A percentile compares a stretch with the other conserved stretches of the same genome.
Conservation (phyloP, 73 alveolate species). For the Durusdinium trenchii region DNA sequence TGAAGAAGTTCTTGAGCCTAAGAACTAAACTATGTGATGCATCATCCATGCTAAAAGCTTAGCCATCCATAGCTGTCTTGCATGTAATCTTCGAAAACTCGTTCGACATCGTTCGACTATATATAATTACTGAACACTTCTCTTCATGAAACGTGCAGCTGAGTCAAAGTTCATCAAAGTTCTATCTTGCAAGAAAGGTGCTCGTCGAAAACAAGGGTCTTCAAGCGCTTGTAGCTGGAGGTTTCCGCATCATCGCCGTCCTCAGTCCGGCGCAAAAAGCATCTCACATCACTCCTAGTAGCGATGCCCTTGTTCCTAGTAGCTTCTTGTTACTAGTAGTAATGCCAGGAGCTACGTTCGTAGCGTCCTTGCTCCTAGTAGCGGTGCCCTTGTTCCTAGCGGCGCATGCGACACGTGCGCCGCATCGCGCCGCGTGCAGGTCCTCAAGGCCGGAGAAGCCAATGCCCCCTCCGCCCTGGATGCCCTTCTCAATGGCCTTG, state of each 20-base stretch:
- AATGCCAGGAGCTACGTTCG: too few relatives aligned
- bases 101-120: background rate
- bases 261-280: background rate
- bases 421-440: too few relatives aligned
- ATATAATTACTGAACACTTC: too few relatives aligned
- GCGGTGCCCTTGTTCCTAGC: background rate
- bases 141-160: background rate
- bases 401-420: background rate
- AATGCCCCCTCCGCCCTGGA: constrained; percentile 93
- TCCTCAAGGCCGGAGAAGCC: constrained; percentile 94
- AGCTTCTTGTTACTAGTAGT: too few relatives aligned
- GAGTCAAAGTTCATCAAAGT: background rate
- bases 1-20: constrained; percentile 96
- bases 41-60: too few relatives aligned
- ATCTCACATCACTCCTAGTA: background rate
- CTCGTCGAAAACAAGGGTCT: constrained; percentile 82
- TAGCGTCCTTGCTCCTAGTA: too few relatives aligned
- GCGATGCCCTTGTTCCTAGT: too few relatives aligned
- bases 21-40: background rate
- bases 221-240: constrained; percentile 84
- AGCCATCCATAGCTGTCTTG: too few relatives aligned
- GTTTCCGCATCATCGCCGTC: constrained; percentile 93
- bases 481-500: constrained; percentile 95
- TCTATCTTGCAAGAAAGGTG: background rate
- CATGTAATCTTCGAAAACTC: background rate